Conservation (phyloP, 164 flowering plant species). For the Stephania japonica region DNA sequence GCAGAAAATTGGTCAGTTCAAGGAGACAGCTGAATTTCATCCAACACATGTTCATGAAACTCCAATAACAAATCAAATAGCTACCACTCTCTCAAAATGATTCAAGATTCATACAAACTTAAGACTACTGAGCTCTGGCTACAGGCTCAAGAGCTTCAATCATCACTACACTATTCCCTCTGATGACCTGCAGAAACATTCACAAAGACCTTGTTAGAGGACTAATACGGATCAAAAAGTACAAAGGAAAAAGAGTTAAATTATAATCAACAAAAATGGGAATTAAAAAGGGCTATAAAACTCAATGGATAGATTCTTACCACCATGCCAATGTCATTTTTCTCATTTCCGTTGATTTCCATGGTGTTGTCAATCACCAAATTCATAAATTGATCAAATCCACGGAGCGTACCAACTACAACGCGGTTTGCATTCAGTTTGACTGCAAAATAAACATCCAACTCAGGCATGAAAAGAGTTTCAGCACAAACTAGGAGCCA, state of each 20-base stretch:
- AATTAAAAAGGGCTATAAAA: background rate
- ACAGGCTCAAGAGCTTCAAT: conserved; percentile 23
- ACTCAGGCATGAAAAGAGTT: background rate
- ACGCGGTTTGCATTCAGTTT: conserved; percentile 71
- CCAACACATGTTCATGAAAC: background rate
- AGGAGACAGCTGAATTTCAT: background rate
- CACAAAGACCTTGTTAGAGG: background rate
- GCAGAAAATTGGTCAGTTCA: background rate
- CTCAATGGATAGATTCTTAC: conserved; percentile 25
- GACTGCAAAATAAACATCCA: conserved; percentile 35
- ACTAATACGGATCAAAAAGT: background rate
- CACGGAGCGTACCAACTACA: conserved; percentile 71
- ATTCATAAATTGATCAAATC: conserved; percentile 84
- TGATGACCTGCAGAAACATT: conserved; percentile 15
- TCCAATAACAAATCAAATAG: background rate
- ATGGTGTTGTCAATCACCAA: conserved; percentile 67
- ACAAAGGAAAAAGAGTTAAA: too few species aligned
- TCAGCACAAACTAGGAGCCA: background rate
- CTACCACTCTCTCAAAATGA: background rate
- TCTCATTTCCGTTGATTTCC: conserved; percentile 60
- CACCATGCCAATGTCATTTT: conserved; percentile 78
- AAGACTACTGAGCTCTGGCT: conserved; percentile 7
- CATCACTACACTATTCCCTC: conserved; percentile 23
- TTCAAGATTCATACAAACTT: background rate
- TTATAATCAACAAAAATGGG: too few species aligned